phyloP scores from a whole-genome alignment of 345 rosid genomes.

The Cochlearia excelsa region DNA sequence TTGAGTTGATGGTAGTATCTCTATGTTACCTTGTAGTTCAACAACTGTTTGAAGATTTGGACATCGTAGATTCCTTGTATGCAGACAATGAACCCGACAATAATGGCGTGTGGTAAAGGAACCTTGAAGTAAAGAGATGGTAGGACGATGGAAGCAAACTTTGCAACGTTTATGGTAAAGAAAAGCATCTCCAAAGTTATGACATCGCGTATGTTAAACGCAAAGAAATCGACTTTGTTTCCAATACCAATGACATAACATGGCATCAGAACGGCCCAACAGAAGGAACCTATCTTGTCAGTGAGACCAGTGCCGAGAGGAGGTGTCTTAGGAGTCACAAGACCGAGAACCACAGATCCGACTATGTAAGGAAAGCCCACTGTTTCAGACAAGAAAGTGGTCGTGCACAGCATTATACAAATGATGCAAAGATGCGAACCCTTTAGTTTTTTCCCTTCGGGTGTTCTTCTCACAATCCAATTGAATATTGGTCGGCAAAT shows the following conservation, averaged over 20 bases:
- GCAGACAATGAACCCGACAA: constrained; percentile 40
- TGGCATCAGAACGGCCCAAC: constrained; percentile 40
- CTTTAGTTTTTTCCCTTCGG: constrained; percentile 42
- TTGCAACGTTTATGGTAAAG: constrained; percentile 21
- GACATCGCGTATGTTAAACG: neutral
- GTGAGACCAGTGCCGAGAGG: constrained; percentile 39
- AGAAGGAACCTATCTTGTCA: constrained; percentile 36
- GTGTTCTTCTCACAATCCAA: constrained; percentile 44
- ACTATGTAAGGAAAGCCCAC: constrained; percentile 33
- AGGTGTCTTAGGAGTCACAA: constrained; percentile 39
- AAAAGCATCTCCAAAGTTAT: neutral
- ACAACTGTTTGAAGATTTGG: constrained; percentile 26
- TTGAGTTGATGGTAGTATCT: too few relatives aligned
- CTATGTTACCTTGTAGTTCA: too few relatives aligned
- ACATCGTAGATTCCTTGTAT: constrained; percentile 45
- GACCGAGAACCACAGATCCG: constrained; percentile 39
- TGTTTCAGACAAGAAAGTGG: constrained; percentile 29
- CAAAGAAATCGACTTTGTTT: constrained; percentile 24
- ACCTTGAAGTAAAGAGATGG: constrained; percentile 38
- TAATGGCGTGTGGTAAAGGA: constrained; percentile 42
- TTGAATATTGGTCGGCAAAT: constrained; percentile 39
- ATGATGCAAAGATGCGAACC: constrained; percentile 22
- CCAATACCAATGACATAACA: constrained; percentile 39
- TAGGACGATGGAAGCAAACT: constrained; percentile 22
- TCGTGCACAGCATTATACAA: constrained; percentile 30